Conservation (phyloP, 257 asterid species). For the Nicotiana sylvestris region DNA sequence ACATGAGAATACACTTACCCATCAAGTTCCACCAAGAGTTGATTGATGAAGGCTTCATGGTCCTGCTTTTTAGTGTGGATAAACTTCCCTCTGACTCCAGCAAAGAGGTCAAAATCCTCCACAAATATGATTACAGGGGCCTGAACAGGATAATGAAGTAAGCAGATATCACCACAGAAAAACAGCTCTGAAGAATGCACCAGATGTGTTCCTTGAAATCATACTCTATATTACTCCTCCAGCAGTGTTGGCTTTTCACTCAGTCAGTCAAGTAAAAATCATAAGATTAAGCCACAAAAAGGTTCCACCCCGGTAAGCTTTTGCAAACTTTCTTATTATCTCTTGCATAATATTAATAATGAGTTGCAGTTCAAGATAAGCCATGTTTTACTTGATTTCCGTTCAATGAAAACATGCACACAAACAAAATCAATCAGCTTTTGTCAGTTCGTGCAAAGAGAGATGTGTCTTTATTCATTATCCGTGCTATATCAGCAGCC, state of each 20-base stretch:
- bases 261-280: neutral
- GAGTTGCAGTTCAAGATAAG: neutral
- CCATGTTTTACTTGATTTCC: neutral
- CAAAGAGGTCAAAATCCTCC: slow-evolving; percentile 97
- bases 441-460: neutral
- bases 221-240: neutral
- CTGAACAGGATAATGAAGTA: slow-evolving; percentile 35
- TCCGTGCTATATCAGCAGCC: neutral
- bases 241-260: neutral
- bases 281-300: neutral
- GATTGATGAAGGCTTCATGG: slow-evolving; percentile 97
- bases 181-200: neutral
- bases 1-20: slow-evolving; percentile 48
- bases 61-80: slow-evolving; percentile 89
- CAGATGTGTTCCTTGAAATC: neutral
- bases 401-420: neutral
- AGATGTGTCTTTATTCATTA: neutral
- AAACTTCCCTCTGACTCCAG: slow-evolving; percentile 94
- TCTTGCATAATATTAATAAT: neutral
- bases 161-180: slow-evolving; percentile 22
- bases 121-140: slow-evolving; percentile 98
- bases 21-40: slow-evolving; percentile 96
- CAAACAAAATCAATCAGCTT: neutral
- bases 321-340: neutral
- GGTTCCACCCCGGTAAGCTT: neutral